A percentile compares a stretch with the other conserved stretches of the same genome.
Conservation (phyloP, 768 basidiomycete species). For the Leucosporidium scottii region DNA sequence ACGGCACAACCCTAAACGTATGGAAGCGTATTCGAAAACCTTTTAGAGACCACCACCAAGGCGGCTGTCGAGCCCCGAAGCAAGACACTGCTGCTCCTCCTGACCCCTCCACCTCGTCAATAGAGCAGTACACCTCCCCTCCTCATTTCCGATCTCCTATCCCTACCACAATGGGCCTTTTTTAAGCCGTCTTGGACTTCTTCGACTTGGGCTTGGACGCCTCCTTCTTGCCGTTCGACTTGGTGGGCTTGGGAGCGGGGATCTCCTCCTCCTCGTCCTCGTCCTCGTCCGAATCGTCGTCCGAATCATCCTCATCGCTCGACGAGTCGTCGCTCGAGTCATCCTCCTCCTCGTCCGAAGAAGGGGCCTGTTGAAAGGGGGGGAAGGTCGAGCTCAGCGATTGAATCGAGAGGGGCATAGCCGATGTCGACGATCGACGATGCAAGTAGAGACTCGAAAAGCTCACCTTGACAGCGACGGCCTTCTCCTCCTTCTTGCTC, state of each 20-base stretch:
- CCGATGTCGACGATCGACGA: too few species aligned
- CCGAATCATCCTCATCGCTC: constrained; percentile 2
- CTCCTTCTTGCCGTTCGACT: not conserved
- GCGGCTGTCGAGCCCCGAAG: too few species aligned
- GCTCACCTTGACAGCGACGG: not conserved
- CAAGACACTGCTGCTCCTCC: too few species aligned
- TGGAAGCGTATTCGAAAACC: too few species aligned
- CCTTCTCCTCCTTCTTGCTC: constrained; percentile 25
- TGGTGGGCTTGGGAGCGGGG: not conserved
- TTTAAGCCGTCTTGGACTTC: not conserved
- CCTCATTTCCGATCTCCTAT: too few species aligned
- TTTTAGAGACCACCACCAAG: too few species aligned
- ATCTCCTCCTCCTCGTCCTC: constrained; percentile 1
- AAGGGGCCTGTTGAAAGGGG: not conserved
- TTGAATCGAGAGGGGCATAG: too few species aligned
- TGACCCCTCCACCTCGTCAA: too few species aligned
- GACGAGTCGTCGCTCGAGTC: constrained; percentile 6
- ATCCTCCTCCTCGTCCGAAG: not conserved
- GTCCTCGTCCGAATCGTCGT: constrained; percentile 2
- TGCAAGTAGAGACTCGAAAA: too few species aligned
- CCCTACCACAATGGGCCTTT: too few species aligned
- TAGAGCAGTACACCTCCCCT: too few species aligned
- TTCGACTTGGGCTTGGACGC: not conserved
- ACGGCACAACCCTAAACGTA: too few species aligned
- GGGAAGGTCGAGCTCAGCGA: not conserved